phyloP scores from a whole-genome alignment of 2,329 filamentous ascomycete species.

The Calonectria hawksworthii region DNA sequence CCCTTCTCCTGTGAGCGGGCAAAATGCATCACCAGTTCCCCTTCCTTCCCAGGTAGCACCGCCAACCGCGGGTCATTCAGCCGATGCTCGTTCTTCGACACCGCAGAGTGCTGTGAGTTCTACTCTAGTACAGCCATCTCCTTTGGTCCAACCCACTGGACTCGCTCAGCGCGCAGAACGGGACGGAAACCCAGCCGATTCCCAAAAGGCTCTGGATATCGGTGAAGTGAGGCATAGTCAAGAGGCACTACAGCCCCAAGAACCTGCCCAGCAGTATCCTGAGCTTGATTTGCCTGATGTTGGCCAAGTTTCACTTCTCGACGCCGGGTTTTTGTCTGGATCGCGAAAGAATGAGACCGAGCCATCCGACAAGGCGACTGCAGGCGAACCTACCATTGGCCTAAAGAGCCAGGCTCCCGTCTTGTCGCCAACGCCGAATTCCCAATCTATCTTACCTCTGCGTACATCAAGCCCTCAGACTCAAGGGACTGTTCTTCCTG shows the following conservation, averaged over 20 bases:
- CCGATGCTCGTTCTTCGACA: slow-evolving; percentile 42
- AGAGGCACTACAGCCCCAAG: not conserved
- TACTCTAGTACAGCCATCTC: slow-evolving; percentile 61
- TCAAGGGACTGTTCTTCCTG: slow-evolving; percentile 21
- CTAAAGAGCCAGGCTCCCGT: slow-evolving; percentile 19
- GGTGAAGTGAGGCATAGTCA: not conserved
- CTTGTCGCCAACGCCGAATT: slow-evolving; percentile 37
- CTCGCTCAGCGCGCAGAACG: slow-evolving; percentile 79
- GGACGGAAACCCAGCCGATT: slow-evolving; percentile 69
- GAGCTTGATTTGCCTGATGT: slow-evolving; percentile 69
- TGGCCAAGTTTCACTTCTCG: slow-evolving; percentile 71
- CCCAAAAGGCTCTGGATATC: slow-evolving; percentile 69
- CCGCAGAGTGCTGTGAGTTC: slow-evolving; percentile 41
- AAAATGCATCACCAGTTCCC: slow-evolving; percentile 38
- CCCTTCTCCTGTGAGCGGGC: slow-evolving; percentile 32
- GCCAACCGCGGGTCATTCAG: slow-evolving; percentile 24
- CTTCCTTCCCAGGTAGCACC: slow-evolving; percentile 24
- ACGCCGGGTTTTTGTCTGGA: slow-evolving; percentile 68
- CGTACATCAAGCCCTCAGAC: slow-evolving; percentile 51
- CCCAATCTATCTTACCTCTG: slow-evolving; percentile 49
- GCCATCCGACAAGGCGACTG: slow-evolving; percentile 7
- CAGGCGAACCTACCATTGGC: not conserved
- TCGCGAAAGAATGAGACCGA: slow-evolving; percentile 40
- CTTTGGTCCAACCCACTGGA: slow-evolving; percentile 81
- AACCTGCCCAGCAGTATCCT: not conserved